These are phyloP conservation scores for Dactylonectria estremocensis DNA, from an alignment of 2,329 filamentous ascomycete genomes.

Conservation along the genomic window DNA sequence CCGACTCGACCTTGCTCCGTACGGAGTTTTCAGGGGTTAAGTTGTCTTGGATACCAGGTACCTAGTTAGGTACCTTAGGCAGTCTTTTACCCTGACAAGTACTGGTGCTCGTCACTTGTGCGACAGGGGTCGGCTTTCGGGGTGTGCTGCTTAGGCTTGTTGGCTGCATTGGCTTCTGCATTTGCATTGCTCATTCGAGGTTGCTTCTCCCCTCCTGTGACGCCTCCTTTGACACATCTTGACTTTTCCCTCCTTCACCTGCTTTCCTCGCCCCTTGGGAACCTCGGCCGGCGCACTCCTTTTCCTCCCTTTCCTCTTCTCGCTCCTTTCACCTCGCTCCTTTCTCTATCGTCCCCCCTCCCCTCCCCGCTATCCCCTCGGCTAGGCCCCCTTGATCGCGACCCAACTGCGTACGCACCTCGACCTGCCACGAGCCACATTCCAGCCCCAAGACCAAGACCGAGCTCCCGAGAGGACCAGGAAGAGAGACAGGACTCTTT, in stretches of 20 bases:
- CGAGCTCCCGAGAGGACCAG: conserved; percentile 8
- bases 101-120: background rate
- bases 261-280: conserved; percentile 4
- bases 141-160: background rate
- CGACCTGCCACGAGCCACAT: conserved; percentile 21
- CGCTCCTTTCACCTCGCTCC: background rate
- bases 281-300: background rate
- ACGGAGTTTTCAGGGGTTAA: too few species aligned
- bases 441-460: conserved; percentile 25
- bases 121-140: background rate
- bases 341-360: too few species aligned
- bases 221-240: conserved; percentile 12
- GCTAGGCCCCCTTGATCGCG: conserved; percentile 4
- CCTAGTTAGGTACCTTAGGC: too few species aligned
- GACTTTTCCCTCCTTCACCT: conserved; percentile 11
- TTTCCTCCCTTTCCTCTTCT: background rate
- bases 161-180: conserved; percentile 6
- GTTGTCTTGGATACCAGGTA: too few species aligned
- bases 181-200: conserved; percentile 8
- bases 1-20: background rate
- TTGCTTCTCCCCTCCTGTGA: conserved; percentile 25
- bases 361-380: conserved; percentile 1
- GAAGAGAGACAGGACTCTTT: conserved; percentile 24
- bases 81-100: too few species aligned
- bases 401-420: background rate